Evolutionary conservation across 2,329 filamentous ascomycete genomes (phyloP).

Genomic region (Monilinia aucupariae): DNA sequence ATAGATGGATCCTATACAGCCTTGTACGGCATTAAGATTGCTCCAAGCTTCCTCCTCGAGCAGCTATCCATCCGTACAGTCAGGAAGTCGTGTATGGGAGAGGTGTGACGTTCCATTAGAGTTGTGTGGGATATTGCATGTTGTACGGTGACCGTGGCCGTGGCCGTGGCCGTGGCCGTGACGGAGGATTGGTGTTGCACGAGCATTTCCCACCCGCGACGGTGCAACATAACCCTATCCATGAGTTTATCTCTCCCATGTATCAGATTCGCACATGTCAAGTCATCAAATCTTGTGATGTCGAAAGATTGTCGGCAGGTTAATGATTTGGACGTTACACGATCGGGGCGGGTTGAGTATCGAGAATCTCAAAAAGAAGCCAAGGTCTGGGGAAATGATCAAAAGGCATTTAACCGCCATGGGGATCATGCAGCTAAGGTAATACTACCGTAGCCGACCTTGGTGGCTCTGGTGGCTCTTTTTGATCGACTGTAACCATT

Average conservation of each 20-base stretch:
- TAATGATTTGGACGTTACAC: neutral
- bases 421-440: neutral
- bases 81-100: no score
- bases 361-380: neutral
- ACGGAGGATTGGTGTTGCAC: neutral
- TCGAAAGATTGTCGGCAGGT: neutral
- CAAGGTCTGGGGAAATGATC: slow-evolving; percentile 13
- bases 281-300: neutral
- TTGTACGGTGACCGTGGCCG: neutral
- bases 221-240: neutral
- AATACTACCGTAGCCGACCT: neutral
- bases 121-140: neutral
- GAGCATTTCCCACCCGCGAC: neutral
- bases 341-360: neutral
- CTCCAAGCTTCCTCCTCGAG: neutral
- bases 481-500: neutral
- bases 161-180: no score
- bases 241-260: neutral
- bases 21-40: neutral
- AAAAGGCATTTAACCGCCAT: neutral
- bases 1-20: neutral
- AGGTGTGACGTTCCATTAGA: neutral
- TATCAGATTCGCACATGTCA: neutral
- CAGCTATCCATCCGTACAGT: no score
- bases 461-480: neutral